These are phyloP conservation scores for Monilinia aucupariae DNA, from an alignment of 2,329 filamentous ascomycete species.

Conservation along the genomic window DNA sequence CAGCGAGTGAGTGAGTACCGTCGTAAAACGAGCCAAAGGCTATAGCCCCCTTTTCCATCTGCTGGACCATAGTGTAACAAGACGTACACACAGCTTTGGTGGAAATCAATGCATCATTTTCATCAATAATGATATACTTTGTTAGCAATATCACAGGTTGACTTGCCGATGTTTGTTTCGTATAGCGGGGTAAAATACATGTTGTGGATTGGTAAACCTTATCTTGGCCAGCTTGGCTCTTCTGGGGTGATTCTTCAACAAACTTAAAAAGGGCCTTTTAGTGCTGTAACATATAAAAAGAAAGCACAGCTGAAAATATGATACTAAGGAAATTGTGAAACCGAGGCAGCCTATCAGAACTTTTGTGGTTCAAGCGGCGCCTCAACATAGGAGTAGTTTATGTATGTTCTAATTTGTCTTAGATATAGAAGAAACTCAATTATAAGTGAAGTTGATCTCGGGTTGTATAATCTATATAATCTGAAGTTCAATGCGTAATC, in stretches of 20 bases:
- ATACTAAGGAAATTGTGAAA: neutral
- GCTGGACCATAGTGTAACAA: conserved; percentile 3
- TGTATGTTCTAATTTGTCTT: neutral
- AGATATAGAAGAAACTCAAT: neutral
- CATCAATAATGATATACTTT: conserved; percentile 8
- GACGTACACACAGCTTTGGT: neutral
- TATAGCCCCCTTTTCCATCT: neutral
- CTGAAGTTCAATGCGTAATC: no score
- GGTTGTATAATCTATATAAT: no score
- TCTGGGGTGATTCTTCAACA: neutral
- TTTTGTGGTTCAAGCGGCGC: neutral
- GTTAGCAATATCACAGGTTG: neutral
- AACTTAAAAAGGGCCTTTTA: conserved; percentile 12
- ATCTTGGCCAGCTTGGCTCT: conserved; percentile 9
- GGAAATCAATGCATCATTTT: neutral
- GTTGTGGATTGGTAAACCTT: conserved; percentile 6
- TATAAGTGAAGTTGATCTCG: neutral
- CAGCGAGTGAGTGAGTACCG: neutral
- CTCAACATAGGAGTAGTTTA: neutral
- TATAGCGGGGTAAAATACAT: neutral
- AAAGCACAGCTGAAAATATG: neutral
- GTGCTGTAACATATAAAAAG: conserved; percentile 9
- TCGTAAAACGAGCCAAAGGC: neutral
- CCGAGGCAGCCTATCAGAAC: neutral
- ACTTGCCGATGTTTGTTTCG: neutral